Conservation (phyloP, 2,329 filamentous ascomycete species). For the Beauveria brongniartii region DNA sequence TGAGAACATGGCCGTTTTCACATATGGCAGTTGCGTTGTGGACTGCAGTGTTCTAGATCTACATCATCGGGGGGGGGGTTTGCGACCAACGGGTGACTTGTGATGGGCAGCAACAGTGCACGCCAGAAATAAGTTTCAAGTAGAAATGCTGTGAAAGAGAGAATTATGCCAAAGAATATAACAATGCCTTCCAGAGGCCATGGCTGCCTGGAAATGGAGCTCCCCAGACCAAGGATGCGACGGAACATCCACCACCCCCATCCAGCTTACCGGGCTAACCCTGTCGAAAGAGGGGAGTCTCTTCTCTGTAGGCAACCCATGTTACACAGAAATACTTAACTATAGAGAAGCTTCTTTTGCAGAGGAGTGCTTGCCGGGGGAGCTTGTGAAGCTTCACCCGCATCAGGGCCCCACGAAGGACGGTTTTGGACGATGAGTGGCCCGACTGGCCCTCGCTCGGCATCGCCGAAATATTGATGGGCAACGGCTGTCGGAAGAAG, state of each 20-base stretch:
- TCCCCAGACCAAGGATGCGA: too few species aligned
- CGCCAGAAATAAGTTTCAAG: neutral
- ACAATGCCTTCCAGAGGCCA: neutral
- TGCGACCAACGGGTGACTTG: neutral
- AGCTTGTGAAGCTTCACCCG: neutral
- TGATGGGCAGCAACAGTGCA: too few species aligned
- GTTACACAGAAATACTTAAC: too few species aligned
- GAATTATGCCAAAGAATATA: neutral
- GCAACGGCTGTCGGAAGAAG: neutral
- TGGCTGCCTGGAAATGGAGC: too few species aligned
- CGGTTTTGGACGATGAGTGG: neutral
- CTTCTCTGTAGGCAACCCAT: too few species aligned
- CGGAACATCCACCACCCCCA: too few species aligned
- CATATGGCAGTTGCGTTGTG: too few species aligned
- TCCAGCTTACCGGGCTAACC: too few species aligned
- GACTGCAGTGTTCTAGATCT: too few species aligned
- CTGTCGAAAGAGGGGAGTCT: too few species aligned
- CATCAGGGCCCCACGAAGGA: neutral
- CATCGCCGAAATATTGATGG: neutral
- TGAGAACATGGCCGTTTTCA: too few species aligned
- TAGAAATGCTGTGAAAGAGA: neutral
- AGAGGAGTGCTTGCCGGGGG: neutral
- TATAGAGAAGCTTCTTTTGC: neutral
- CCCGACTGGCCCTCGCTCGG: neutral
- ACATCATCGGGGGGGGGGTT: neutral